phyloP scores from a whole-genome alignment of 305 asterid species.

The Fraxinus dipetala region DNA sequence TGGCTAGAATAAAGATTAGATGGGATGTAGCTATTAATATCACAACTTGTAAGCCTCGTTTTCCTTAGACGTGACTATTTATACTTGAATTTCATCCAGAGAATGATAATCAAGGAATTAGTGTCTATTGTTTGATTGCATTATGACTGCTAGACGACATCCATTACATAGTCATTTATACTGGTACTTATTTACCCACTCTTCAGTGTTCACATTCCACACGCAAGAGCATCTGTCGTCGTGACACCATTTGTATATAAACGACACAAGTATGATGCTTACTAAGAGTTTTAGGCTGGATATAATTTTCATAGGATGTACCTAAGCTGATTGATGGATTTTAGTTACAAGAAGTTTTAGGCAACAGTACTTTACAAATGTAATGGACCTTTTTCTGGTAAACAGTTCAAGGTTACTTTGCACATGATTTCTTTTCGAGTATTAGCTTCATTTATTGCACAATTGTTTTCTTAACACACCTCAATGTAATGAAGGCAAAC shows the following conservation, averaged over 20 bases:
- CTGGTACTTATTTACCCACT: neutral
- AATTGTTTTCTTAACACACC: neutral
- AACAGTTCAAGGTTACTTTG: constrained; percentile 5
- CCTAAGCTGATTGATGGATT: constrained; percentile 4
- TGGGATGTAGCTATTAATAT: neutral
- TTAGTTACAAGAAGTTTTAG: neutral
- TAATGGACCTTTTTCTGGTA: neutral
- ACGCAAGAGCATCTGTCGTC: neutral
- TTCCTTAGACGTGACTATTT: neutral
- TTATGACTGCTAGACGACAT: neutral
- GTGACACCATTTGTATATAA: neutral
- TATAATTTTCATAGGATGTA: neutral
- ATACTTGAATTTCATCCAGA: neutral
- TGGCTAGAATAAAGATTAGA: neutral
- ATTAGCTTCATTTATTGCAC: neutral
- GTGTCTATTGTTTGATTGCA: neutral
- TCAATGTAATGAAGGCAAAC: neutral
- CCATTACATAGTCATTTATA: neutral
- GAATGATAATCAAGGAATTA: neutral
- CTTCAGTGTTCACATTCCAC: neutral
- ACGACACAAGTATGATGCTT: neutral
- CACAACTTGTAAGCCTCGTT: neutral
- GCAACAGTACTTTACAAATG: neutral
- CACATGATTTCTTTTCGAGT: neutral
- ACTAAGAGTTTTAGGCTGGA: neutral